Evolutionary conservation across 208 protist genomes (phyloP).

Genomic region (Leishmania turanica): DNA sequence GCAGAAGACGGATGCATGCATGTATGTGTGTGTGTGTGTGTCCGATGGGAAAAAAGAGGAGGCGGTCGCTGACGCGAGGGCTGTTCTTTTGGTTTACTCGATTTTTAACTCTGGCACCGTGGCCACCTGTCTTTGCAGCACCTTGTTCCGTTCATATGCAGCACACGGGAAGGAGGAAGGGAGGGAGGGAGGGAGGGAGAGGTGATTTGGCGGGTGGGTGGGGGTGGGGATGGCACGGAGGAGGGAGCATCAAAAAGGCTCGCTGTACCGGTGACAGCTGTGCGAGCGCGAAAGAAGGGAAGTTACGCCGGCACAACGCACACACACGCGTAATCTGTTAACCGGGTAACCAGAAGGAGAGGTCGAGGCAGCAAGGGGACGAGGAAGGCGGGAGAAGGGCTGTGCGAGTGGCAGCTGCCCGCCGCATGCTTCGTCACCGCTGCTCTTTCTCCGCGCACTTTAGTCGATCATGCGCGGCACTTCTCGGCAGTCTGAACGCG

Average conservation of each 20-base stretch:
- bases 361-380: background rate
- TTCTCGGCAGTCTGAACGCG: background rate
- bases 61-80: too few relatives aligned
- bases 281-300: background rate
- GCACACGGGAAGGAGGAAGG: rapidly evolving
- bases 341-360: background rate
- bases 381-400: too few relatives aligned
- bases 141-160: background rate
- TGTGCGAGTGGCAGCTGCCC: background rate
- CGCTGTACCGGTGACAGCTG: background rate
- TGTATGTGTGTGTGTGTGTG: background rate
- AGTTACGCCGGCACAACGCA: background rate
- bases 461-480: background rate
- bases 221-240: background rate
- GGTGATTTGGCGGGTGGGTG: too few relatives aligned
- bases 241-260: background rate
- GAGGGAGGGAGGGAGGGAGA: background rate
- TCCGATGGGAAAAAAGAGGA: background rate
- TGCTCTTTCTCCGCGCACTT: background rate
- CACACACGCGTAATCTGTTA: background rate
- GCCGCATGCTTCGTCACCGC: background rate
- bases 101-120: background rate
- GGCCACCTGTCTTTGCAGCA: background rate
- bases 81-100: too few relatives aligned
- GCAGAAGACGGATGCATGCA: background rate